Conservation (phyloP, 1,284 basidiomycete genomes). For the Boletus sp. region DNA sequence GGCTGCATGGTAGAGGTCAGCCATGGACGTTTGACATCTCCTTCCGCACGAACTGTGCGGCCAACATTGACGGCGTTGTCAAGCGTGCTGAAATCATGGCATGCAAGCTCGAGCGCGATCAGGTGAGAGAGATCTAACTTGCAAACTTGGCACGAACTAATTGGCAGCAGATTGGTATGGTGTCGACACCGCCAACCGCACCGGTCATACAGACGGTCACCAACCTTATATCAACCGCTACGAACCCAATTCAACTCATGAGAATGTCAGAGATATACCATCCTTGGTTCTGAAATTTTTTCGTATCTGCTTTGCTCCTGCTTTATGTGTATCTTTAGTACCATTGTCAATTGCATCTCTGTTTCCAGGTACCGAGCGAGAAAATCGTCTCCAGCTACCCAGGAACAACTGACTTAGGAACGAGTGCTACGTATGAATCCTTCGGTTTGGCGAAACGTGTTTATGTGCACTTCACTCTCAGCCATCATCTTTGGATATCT, state of each 20-base stretch:
- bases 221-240: constrained; percentile 75
- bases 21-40: constrained; percentile 53
- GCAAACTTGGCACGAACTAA: constrained; percentile 22
- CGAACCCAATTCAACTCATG: constrained; percentile 71
- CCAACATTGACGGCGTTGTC: constrained; percentile 79
- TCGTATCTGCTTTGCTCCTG: not conserved
- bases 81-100: constrained; percentile 83
- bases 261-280: constrained; percentile 80
- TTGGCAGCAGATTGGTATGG: constrained; percentile 31
- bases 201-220: constrained; percentile 82
- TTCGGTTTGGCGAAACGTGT: constrained; percentile 73
- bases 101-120: constrained; percentile 80
- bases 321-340: constrained; percentile 2
- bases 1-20: constrained; percentile 53
- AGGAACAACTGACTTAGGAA: constrained; percentile 15
- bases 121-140: constrained; percentile 40
- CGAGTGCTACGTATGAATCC: constrained; percentile 53
- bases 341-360: constrained; percentile 5
- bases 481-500: constrained; percentile 69
- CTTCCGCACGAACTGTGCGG: constrained; percentile 67
- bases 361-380: not conserved
- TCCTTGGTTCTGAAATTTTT: constrained; percentile 68
- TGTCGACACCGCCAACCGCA: constrained; percentile 37
- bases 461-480: constrained; percentile 75
- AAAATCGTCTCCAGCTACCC: not conserved